A percentile compares a stretch with the other conserved stretches of the same genome.
phyloP scores from a whole-genome alignment of 345 rosid genomes.

The Aquilaria malaccensis region DNA sequence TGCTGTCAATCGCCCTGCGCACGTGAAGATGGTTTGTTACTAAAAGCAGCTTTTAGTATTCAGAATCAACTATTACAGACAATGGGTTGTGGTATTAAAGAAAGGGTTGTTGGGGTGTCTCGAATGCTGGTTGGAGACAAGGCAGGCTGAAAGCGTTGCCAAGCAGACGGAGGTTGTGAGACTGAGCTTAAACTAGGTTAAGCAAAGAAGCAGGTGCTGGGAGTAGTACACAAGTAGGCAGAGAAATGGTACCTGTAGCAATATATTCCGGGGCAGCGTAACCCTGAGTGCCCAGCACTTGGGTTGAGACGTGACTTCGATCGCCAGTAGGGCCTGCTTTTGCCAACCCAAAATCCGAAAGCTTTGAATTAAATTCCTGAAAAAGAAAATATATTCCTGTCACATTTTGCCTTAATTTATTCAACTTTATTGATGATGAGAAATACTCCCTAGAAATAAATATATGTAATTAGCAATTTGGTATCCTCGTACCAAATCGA shows the following conservation, averaged over 20 bases:
- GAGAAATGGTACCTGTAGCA: conserved; percentile 37
- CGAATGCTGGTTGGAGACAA: not conserved
- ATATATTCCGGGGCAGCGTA: conserved; percentile 59
- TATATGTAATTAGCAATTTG: not conserved
- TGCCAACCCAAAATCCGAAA: conserved; percentile 62
- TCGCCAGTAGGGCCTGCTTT: conserved; percentile 58
- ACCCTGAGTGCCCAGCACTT: conserved; percentile 52
- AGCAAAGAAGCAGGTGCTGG: not conserved
- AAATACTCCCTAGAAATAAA: too few relatives aligned
- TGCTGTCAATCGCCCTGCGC: conserved; percentile 49
- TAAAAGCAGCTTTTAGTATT: not conserved
- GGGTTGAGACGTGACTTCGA: conserved; percentile 45
- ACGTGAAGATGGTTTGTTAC: not conserved
- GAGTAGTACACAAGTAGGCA: not conserved
- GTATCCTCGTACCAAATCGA: conserved; percentile 50
- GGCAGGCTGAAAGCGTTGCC: not conserved
- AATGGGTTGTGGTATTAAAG: not conserved
- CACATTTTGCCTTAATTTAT: not conserved
- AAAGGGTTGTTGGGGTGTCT: not conserved
- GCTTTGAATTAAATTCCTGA: conserved; percentile 54
- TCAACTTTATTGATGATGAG: not conserved
- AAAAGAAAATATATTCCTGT: too few relatives aligned
- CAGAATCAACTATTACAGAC: not conserved
- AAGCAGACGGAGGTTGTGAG: not conserved
- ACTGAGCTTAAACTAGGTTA: not conserved